Conservation (phyloP, 73 alveolate genomes). For the Stentor roeselii region DNA sequence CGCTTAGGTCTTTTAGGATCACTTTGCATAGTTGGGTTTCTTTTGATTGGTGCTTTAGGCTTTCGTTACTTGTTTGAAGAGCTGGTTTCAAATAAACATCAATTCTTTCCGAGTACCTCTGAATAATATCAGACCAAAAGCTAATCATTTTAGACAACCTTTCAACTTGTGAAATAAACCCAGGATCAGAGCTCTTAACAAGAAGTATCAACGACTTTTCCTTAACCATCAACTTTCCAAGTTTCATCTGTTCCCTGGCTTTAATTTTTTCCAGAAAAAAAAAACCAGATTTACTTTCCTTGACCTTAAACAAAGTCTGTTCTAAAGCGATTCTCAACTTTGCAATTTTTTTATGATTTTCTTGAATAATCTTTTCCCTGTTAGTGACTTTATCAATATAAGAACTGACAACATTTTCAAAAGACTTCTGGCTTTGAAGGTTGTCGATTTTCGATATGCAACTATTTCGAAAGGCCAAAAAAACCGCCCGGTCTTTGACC, state of each 20-base stretch:
- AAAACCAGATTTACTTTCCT: too few species aligned
- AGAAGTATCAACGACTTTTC: not conserved
- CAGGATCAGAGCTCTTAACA: not conserved
- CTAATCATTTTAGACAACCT: not conserved
- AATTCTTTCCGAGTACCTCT: not conserved
- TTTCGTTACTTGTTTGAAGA: not conserved
- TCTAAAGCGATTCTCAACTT: not conserved
- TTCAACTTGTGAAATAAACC: not conserved
- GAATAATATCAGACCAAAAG: not conserved
- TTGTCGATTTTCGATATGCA: not conserved
- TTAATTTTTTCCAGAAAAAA: not conserved
- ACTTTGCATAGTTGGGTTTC: not conserved
- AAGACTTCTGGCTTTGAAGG: not conserved
- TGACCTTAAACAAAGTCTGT: not conserved
- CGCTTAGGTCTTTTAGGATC: not conserved
- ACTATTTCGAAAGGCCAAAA: not conserved
- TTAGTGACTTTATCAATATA: not conserved
- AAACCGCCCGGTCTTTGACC: conserved; percentile 12
- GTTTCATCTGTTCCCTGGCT: not conserved
- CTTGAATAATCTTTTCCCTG: not conserved
- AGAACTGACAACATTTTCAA: not conserved
- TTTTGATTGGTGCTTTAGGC: too few species aligned
- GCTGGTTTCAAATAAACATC: not conserved
- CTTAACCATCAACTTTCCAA: not conserved
- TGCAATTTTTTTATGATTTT: not conserved